Evolutionary conservation across 805 yeast species (phyloP).

Genomic region (Suhomyces sp.): DNA sequence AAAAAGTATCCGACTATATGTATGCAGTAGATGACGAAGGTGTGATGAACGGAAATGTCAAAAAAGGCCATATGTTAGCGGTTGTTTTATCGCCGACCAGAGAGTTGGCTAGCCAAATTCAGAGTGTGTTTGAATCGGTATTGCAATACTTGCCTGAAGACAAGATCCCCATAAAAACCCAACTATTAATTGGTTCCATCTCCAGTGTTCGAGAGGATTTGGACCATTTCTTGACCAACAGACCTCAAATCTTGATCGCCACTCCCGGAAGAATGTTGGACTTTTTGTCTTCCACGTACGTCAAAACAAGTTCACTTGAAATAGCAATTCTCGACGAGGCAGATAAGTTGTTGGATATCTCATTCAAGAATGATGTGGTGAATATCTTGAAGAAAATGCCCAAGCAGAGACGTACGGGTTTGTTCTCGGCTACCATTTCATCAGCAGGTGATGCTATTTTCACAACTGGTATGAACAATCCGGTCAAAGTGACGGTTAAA

Average conservation of each 20-base stretch:
- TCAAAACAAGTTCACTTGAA: slow-evolving; percentile 64
- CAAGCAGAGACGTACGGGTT: slow-evolving; percentile 87
- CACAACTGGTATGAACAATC: slow-evolving; percentile 88
- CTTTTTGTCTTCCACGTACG: slow-evolving; percentile 56
- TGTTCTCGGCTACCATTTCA: slow-evolving; percentile 89
- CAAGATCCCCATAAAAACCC: slow-evolving; percentile 45
- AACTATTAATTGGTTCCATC: slow-evolving; percentile 62
- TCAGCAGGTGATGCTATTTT: slow-evolving; percentile 77
- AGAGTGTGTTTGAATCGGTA: slow-evolving; percentile 59
- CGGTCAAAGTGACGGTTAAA: slow-evolving; percentile 80
- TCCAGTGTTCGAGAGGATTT: slow-evolving; percentile 69
- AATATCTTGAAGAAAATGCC: slow-evolving; percentile 70
- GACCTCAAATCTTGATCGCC: slow-evolving; percentile 78
- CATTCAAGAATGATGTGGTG: slow-evolving; percentile 67
- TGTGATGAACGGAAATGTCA: slow-evolving; percentile 29
- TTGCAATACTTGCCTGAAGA: slow-evolving; percentile 56
- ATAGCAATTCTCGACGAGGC: slow-evolving; percentile 88
- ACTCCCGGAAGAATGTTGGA: slow-evolving; percentile 91
- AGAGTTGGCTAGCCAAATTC: slow-evolving; percentile 69
- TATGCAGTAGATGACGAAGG: slow-evolving; percentile 20
- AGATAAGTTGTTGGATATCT: slow-evolving; percentile 77
- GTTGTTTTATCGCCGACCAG: slow-evolving; percentile 73
- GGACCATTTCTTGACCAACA: slow-evolving; percentile 46
- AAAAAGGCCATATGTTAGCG: slow-evolving; percentile 67
- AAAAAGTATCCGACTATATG: slow-evolving; percentile 47